phyloP scores from a whole-genome alignment of 176 grass and related monocot species.

The Cocos nucifera region DNA sequence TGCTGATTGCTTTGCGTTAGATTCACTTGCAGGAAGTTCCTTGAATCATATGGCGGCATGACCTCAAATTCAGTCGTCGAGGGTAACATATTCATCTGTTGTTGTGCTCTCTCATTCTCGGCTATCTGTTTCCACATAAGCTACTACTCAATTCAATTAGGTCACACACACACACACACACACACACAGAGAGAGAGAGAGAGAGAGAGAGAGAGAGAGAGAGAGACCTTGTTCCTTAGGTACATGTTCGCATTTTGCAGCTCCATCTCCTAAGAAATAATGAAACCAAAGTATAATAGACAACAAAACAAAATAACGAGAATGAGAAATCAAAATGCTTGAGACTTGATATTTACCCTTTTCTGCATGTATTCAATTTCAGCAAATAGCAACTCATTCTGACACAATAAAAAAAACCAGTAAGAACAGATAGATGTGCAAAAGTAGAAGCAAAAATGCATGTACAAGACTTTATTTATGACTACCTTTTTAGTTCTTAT shows the following conservation, averaged over 20 bases:
- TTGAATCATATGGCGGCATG: conserved; percentile 50
- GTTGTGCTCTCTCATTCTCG: conserved; percentile 57
- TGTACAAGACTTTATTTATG: background rate
- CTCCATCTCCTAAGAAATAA: conserved; percentile 42
- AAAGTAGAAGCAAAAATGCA: no score
- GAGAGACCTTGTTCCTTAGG: conserved; percentile 49
- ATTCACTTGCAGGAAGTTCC: conserved; percentile 69
- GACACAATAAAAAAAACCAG: conserved; percentile 10
- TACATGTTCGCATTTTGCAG: conserved; percentile 51
- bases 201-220: background rate
- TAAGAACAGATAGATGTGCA: background rate
- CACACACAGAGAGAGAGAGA: background rate
- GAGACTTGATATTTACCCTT: conserved; percentile 31
- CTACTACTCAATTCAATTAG: background rate
- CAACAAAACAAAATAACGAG: conserved; percentile 1
- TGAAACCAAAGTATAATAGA: background rate
- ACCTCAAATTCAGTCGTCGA: conserved; percentile 47
- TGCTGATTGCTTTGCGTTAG: conserved; percentile 51
- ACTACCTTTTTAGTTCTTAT: conserved; percentile 83
- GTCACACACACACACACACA: no score
- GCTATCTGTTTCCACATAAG: conserved; percentile 29
- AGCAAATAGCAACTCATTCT: conserved; percentile 54
- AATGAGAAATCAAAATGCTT: no score
- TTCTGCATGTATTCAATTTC: conserved; percentile 49
- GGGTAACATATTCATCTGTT: conserved; percentile 55